Evolutionary conservation across 2,329 filamentous ascomycete genomes (phyloP), one percentile per base, ranked within the genome.

Genomic region (Trichoderma koningiopsis): DNA sequence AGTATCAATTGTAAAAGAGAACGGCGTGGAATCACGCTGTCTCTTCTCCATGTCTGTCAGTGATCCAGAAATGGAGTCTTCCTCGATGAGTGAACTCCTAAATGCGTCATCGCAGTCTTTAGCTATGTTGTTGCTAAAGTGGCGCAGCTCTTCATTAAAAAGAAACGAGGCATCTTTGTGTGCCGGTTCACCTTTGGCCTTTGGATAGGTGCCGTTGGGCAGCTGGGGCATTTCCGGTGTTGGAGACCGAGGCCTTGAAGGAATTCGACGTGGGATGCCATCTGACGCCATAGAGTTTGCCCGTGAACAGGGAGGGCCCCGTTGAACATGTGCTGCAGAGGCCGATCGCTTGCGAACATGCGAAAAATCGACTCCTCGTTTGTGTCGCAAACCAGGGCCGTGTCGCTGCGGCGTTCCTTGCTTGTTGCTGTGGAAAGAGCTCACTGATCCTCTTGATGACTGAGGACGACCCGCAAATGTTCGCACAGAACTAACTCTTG

Each of bases 81-180:
- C 79, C 22, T 79, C 76, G 16, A 86, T 79, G 13, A 87, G 73
- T 11, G 84, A 85, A 73, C 91, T 89, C 76, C 93, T 94, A 82
- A 98, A 97, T 1, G 94, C 94, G 75, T 96, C 92, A 76, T 98
- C 94, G 76, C 94, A 96, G 70, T 96, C 92, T 79, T 93, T 93
- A 61, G 93, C 93, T 71, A 97, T 89, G 74, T 93, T 93, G 74
- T 88, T 88, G 74, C 93, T 97, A 69, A 96, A 91, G 74, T 95
- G 91, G 7, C 93, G 87, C 66, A 96, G 87, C 77, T 97, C 94
- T 70, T 94, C 93, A 73, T 88, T 90, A 74, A 85, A 80, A 52
- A 81, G 74, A 61, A 78, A 70, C n/a, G 79, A 79, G 56, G 74
- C 76, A 72, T 75, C 35, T 72, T 71, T 75, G 19, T 35, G 22